Evolutionary conservation across 331 rosid species (phyloP), one percentile per base, ranked within the genome.

Genomic region (Telfairia occidentalis): DNA sequence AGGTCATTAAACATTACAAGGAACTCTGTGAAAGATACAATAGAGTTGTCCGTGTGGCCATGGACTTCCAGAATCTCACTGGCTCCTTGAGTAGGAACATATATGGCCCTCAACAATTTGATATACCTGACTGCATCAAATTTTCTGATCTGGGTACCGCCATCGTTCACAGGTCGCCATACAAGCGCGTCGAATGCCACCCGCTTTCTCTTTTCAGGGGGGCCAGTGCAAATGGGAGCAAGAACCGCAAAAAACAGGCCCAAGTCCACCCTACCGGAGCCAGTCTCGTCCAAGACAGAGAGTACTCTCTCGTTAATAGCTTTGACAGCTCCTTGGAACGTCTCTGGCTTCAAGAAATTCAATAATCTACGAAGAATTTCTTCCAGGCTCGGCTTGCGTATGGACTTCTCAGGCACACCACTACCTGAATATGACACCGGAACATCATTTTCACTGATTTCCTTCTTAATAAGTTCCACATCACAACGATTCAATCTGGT

Each of bases 281-380:
- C 84, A 28, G 78, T 32, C 28, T 78, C 86, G 45, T 85, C 86
- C 77, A 85, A 78, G 50, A 75, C 78, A 6, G 89, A 64, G 37
- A 85, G 86, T 49, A 85, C 74, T 75, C 86, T 82, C 85, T 83
- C 86, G 37, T 85, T 85, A 18, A 85, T 81, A 35, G 83, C 84
- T 73, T 85, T 85, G 37, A 85, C 86, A 37, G 89, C 84, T 72
- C 86, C 89, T 78, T 85, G 89, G 60, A 82, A 82, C 6, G 89
- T 85, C 69, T 85, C 86, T 0, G 89, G 86, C 83, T 82, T 85
- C 30, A 85, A 80, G 64, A 82, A 85, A 74, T 7, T 57, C 24
- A 85, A 76, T 34, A 85, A 82, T 72, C 85, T 83, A 24, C 84
- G 86, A n/a, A 85, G 86, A 72, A 82, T 82, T 78, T 78, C 89